Conservation (phyloP, 2,329 filamentous ascomycete genomes). For the Paraphaeosphaeria minitans region DNA sequence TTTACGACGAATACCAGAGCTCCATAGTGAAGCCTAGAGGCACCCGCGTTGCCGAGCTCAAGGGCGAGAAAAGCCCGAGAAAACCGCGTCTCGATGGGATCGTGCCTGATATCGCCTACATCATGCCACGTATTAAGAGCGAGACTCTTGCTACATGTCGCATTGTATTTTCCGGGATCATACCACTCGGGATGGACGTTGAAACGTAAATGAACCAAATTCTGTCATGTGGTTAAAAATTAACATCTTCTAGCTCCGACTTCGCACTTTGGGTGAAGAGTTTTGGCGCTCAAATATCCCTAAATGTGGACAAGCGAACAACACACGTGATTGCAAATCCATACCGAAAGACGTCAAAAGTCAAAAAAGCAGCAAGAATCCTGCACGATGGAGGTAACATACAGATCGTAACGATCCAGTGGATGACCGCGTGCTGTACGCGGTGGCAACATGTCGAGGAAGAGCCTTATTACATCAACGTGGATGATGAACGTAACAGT, state of each 20-base stretch:
- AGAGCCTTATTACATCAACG: constrained; percentile 75
- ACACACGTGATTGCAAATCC: constrained; percentile 77
- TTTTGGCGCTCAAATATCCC: constrained; percentile 76
- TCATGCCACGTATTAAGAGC: constrained; percentile 83
- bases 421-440: constrained; percentile 83
- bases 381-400: constrained; percentile 60
- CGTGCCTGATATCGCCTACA: constrained; percentile 82
- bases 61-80: constrained; percentile 56
- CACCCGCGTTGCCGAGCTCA: constrained; percentile 57
- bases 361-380: constrained; percentile 81
- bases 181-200: constrained; percentile 80
- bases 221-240: not conserved
- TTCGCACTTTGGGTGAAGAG: constrained; percentile 84
- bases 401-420: constrained; percentile 89
- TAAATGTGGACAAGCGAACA: constrained; percentile 58
- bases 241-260: constrained; percentile 64
- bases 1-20: constrained; percentile 81
- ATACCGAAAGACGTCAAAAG: constrained; percentile 81
- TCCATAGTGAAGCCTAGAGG: constrained; percentile 50
- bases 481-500: constrained; percentile 65
- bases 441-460: constrained; percentile 85
- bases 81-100: constrained; percentile 56
- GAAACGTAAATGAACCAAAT: constrained; percentile 54
- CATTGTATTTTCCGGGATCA: constrained; percentile 88
- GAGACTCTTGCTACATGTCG: constrained; percentile 74